Conservation (phyloP, 1,284 basidiomycete species). For the Cutaneotrichosporon cutaneum region DNA sequence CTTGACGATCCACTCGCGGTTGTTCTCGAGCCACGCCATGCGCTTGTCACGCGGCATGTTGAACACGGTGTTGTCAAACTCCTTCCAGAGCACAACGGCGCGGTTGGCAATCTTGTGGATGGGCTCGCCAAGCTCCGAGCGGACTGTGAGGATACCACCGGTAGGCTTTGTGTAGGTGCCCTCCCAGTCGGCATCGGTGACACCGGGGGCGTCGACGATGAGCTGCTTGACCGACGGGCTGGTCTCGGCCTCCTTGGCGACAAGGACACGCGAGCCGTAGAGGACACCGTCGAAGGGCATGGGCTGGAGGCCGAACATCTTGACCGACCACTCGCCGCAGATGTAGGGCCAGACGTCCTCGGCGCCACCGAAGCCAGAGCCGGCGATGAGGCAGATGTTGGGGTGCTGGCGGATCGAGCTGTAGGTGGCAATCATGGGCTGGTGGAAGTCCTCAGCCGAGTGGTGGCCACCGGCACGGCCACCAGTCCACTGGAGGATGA, state of each 20-base stretch:
- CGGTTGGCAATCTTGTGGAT: conserved; percentile 99
- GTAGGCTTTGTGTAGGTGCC: conserved; percentile 92
- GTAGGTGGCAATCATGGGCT: conserved; percentile 90
- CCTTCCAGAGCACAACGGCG: conserved; percentile 95
- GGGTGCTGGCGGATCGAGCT: conserved; percentile 79
- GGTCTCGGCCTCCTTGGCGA: conserved; percentile 96
- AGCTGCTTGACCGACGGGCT: conserved; percentile 92
- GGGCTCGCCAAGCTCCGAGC: conserved; percentile 95
- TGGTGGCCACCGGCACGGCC: conserved; percentile 99
- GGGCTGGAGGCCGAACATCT: conserved; percentile 78
- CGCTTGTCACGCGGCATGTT: conserved; percentile 94
- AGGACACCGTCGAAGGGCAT: conserved; percentile 99
- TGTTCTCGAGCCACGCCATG: conserved; percentile 78
- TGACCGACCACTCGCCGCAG: conserved; percentile 89
- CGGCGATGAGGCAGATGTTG: conserved; percentile 88
- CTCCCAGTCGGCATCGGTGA: conserved; percentile 88
- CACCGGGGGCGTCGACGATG: conserved; percentile 91
- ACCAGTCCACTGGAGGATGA: conserved; percentile 98
- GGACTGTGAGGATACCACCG: conserved; percentile 93
- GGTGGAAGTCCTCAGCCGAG: conserved; percentile 97
- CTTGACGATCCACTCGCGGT: conserved; percentile 82
- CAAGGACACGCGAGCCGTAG: conserved; percentile 95
- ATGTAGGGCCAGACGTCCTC: conserved; percentile 98
- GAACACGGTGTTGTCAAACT: conserved; percentile 96
- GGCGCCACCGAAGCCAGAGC: conserved; percentile 94